These are phyloP conservation scores for Epicoccum sorghinum DNA, from an alignment of 2,329 filamentous ascomycete species.

Conservation along the genomic window DNA sequence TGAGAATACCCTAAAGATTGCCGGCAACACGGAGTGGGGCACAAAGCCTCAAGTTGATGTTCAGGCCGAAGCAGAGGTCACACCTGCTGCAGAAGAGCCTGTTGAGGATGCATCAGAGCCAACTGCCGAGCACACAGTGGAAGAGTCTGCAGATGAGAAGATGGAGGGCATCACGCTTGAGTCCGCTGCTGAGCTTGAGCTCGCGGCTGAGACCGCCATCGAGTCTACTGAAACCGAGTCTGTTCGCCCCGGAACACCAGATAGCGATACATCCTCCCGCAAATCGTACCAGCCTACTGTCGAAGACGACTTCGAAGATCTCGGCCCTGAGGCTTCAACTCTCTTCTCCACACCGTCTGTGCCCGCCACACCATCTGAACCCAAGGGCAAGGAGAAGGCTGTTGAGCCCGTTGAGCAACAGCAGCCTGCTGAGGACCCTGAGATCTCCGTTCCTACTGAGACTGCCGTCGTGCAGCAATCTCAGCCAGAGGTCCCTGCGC, in stretches of 20 bases:
- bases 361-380: slow-evolving; percentile 20
- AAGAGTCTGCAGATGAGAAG: slow-evolving; percentile 16
- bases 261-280: slow-evolving; percentile 38
- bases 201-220: background rate
- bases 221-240: slow-evolving; percentile 16
- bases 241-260: slow-evolving; percentile 21
- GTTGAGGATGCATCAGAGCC: background rate
- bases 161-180: slow-evolving; percentile 31
- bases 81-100: background rate
- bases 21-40: slow-evolving; percentile 39
- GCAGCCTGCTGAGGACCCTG: slow-evolving; percentile 3
- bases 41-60: slow-evolving; percentile 16
- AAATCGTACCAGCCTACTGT: slow-evolving; percentile 46
- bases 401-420: slow-evolving; percentile 27
- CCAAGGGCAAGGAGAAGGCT: slow-evolving; percentile 38
- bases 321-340: slow-evolving; percentile 39
- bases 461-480: slow-evolving; percentile 26
- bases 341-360: slow-evolving; percentile 29
- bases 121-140: background rate
- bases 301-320: slow-evolving; percentile 46
- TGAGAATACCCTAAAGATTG: slow-evolving; percentile 41
- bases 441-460: slow-evolving; percentile 16
- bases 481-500: slow-evolving; percentile 24
- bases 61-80: slow-evolving; percentile 9
- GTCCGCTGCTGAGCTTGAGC: slow-evolving; percentile 14